Percentiles rank a stretch among this genome's conserved stretches.
Conservation (phyloP, 2,329 filamentous ascomycete genomes). For the Diaporthe sp. region DNA sequence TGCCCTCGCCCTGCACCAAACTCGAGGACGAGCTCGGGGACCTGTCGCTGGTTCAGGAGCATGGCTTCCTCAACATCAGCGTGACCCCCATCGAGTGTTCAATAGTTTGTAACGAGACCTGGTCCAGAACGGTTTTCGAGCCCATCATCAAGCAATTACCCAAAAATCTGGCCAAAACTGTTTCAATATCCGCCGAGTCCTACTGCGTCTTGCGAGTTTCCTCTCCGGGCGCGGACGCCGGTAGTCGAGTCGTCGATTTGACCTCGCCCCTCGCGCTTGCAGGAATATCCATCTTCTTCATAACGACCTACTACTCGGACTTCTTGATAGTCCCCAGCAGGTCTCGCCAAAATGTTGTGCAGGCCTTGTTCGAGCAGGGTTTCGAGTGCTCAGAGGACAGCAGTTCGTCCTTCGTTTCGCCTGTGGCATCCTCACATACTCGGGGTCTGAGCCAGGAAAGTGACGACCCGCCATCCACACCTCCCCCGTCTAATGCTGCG, state of each 20-base stretch:
- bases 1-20: slow-evolving; percentile 69
- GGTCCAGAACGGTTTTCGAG: slow-evolving; percentile 80
- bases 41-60: slow-evolving; percentile 65
- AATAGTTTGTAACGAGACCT: slow-evolving; percentile 84
- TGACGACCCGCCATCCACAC: slow-evolving; percentile 69
- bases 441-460: slow-evolving; percentile 49
- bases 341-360: slow-evolving; percentile 79
- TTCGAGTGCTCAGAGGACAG: slow-evolving; percentile 84
- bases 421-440: slow-evolving; percentile 52
- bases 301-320: slow-evolving; percentile 97
- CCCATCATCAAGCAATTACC: slow-evolving; percentile 77
- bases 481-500: slow-evolving; percentile 80
- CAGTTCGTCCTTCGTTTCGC: slow-evolving; percentile 76
- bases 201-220: slow-evolving; percentile 93
- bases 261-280: slow-evolving; percentile 92
- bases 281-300: slow-evolving; percentile 97
- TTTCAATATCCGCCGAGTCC: slow-evolving; percentile 84
- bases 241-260: slow-evolving; percentile 89
- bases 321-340: slow-evolving; percentile 91
- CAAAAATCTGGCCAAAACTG: slow-evolving; percentile 61
- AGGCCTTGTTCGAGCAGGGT: slow-evolving; percentile 81
- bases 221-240: slow-evolving; percentile 90
- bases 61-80: slow-evolving; percentile 93
- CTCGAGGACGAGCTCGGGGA: slow-evolving; percentile 58
- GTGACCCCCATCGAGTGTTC: slow-evolving; percentile 94